These are phyloP conservation scores for Aquanectria penicillioides DNA, from an alignment of 2,329 filamentous ascomycete genomes.

Conservation along the genomic window DNA sequence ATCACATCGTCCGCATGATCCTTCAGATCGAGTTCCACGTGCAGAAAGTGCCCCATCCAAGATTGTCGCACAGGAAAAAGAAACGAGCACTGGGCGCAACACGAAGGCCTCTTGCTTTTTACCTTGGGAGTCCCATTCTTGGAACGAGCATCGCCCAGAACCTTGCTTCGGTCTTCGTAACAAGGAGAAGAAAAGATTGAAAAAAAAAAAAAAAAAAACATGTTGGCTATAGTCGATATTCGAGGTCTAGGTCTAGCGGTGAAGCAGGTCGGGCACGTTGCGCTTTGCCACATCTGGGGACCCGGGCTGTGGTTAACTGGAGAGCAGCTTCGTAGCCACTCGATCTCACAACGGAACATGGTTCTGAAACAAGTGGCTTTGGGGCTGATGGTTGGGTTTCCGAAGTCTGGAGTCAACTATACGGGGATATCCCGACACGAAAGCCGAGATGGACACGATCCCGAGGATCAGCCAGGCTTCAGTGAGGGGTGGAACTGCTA, in stretches of 20 bases:
- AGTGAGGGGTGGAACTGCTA: conserved; percentile 12
- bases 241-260: conserved; percentile 30
- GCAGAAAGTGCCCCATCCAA: conserved; percentile 11
- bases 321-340: conserved; percentile 32
- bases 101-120: not conserved
- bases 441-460: conserved; percentile 29
- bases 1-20: conserved; percentile 37
- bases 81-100: conserved; percentile 10
- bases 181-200: too few species aligned
- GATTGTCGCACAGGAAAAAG: conserved; percentile 22
- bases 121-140: conserved; percentile 20
- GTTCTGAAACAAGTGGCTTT: conserved; percentile 43
- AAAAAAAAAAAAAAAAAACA: conserved; percentile 6
- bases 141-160: conserved; percentile 13
- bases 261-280: conserved; percentile 27
- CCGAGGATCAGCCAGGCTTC: conserved; percentile 22
- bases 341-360: conserved; percentile 22
- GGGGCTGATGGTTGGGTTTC: conserved; percentile 29
- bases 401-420: conserved; percentile 19
- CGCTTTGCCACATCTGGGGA: conserved; percentile 30
- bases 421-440: conserved; percentile 26
- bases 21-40: conserved; percentile 36
- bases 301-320: conserved; percentile 24
- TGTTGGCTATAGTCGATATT: conserved; percentile 11
- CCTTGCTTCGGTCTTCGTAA: conserved; percentile 9